Conservation (phyloP, 805 yeast species). For the Yarrowia keelungensis region DNA sequence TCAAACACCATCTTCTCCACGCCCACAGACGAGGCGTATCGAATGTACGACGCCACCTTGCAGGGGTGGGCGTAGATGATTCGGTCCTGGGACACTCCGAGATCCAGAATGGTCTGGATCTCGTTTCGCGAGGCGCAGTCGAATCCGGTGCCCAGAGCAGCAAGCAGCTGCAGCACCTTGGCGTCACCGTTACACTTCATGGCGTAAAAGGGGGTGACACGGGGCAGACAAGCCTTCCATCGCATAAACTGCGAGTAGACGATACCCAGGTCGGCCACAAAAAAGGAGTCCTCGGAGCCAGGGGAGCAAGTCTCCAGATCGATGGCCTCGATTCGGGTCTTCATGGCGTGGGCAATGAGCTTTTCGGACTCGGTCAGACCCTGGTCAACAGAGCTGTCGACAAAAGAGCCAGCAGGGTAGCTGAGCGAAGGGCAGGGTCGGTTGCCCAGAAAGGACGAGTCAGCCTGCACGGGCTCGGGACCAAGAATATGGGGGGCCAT, state of each 20-base stretch:
- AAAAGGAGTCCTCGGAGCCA: conserved; percentile 86
- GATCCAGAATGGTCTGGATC: conserved; percentile 66
- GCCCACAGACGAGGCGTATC: conserved; percentile 65
- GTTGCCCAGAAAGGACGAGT: background rate
- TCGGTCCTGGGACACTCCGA: conserved; percentile 69
- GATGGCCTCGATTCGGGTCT: conserved; percentile 48
- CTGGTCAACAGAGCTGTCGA: conserved; percentile 8
- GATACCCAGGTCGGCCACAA: conserved; percentile 83
- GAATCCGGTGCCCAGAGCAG: conserved; percentile 72
- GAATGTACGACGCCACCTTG: conserved; percentile 80
- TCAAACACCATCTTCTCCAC: conserved; percentile 87
- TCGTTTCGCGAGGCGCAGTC: conserved; percentile 94
- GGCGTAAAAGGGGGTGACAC: conserved; percentile 88
- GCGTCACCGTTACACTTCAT: conserved; percentile 89
- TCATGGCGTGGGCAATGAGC: conserved; percentile 43
- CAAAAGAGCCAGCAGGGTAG: background rate
- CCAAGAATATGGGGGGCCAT: conserved; percentile 36
- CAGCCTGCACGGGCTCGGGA: conserved; percentile 30
- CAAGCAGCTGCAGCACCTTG: conserved; percentile 63
- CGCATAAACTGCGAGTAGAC: conserved; percentile 64
- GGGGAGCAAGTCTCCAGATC: conserved; percentile 68
- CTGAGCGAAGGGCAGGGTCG: conserved; percentile 16
- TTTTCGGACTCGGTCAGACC: conserved; percentile 19
- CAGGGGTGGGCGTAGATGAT: conserved; percentile 95
- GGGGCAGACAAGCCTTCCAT: conserved; percentile 73